Evolutionary conservation across 2,329 filamentous ascomycete genomes (phyloP).

Genomic region (Seiridium unicorne): DNA sequence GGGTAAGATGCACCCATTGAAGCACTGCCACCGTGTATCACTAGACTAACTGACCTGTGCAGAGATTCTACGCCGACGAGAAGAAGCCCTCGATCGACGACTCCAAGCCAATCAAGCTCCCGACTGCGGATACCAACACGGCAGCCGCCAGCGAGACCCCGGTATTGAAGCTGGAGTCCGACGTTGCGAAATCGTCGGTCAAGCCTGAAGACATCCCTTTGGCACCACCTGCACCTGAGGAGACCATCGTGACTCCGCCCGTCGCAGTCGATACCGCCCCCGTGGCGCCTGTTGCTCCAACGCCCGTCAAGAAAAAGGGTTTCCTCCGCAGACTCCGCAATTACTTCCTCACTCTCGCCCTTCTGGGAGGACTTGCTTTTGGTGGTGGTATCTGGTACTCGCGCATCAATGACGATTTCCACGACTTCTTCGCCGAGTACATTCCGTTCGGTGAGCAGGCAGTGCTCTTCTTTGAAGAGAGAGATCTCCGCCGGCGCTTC

Average conservation of each 20-base stretch:
- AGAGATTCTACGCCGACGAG: conserved; percentile 58
- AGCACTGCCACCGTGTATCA: background rate
- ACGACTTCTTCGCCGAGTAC: conserved; percentile 98
- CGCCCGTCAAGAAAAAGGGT: conserved; percentile 56
- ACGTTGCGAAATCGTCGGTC: conserved; percentile 36
- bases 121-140: conserved; percentile 51
- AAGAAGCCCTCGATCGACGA: conserved; percentile 48
- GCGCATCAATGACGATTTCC: conserved; percentile 93
- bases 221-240: conserved; percentile 37
- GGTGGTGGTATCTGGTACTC: conserved; percentile 90
- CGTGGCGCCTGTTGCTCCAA: conserved; percentile 23
- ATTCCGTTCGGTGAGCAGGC: conserved; percentile 91
- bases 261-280: conserved; percentile 32
- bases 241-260: conserved; percentile 19
- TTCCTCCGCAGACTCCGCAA: conserved; percentile 72
- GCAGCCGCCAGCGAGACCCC: conserved; percentile 43
- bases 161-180: conserved; percentile 28
- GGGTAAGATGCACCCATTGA: conserved; percentile 31
- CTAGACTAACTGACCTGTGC: conserved; percentile 13
- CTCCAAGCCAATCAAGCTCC: conserved; percentile 50
- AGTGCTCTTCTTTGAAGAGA: conserved; percentile 93
- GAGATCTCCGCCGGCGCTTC: conserved; percentile 88
- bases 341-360: conserved; percentile 72
- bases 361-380: conserved; percentile 77
- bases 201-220: conserved; percentile 35